A percentile compares a stretch with the other conserved stretches of the same genome.
Evolutionary conservation across 305 asterid species (phyloP).

Genomic region (Withania somnifera): DNA sequence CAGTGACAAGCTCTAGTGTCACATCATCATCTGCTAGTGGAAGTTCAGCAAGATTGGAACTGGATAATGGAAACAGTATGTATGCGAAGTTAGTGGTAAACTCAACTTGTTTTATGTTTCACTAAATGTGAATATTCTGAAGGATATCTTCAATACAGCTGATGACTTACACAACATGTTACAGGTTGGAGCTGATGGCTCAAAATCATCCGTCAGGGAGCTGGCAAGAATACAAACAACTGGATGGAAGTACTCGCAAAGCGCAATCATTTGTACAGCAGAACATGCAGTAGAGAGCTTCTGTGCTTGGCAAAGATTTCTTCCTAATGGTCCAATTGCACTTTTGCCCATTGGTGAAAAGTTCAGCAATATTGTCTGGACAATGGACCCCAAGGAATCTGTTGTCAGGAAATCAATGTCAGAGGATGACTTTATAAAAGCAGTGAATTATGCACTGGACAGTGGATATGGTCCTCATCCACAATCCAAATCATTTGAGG

Average conservation of each 20-base stretch:
- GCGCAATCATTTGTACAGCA: constrained; percentile 82
- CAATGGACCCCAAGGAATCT: constrained; percentile 80
- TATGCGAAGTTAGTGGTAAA: constrained; percentile 83
- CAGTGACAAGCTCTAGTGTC: constrained; percentile 15
- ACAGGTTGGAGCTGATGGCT: constrained; percentile 96
- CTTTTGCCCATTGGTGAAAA: constrained; percentile 78
- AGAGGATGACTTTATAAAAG: constrained; percentile 53
- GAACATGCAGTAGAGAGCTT: constrained; percentile 47
- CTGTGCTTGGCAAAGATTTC: constrained; percentile 93
- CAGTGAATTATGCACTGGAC: constrained; percentile 60
- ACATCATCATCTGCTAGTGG: constrained; percentile 27
- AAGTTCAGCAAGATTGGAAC: constrained; percentile 59
- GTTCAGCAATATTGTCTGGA: constrained; percentile 95
- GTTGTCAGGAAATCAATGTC: constrained; percentile 41
- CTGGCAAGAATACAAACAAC: constrained; percentile 73
- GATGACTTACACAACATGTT: constrained; percentile 5
- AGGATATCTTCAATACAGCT: neutral
- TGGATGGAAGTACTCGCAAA: constrained; percentile 91
- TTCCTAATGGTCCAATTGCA: constrained; percentile 86
- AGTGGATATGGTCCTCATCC: constrained; percentile 78
- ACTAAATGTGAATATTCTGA: constrained; percentile 4
- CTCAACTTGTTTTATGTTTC: neutral
- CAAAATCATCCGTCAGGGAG: constrained; percentile 85
- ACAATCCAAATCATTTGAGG: constrained; percentile 30
- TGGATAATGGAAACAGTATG: constrained; percentile 63